phyloP scores from a whole-genome alignment of 768 basidiomycete species.

The Naganishia randhawae region DNA sequence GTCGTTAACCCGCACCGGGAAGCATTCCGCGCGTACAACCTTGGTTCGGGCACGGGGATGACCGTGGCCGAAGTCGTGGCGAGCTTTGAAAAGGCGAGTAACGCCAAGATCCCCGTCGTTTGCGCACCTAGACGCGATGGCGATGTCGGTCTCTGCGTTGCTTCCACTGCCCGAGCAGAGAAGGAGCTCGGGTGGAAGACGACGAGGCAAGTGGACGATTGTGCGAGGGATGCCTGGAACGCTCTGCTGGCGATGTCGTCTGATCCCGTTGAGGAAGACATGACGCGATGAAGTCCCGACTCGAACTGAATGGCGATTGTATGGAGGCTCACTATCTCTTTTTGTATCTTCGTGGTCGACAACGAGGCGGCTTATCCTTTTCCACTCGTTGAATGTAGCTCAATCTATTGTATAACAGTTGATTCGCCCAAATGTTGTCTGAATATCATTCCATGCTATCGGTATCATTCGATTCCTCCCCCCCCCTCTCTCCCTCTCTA shows the following conservation, averaged over 20 bases:
- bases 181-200: background rate
- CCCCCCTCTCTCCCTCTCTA: no score
- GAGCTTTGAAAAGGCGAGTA: background rate
- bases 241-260: no score
- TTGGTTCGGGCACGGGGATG: slow-evolving; percentile 74
- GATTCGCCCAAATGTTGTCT: no score
- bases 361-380: background rate
- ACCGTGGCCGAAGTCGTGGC: background rate
- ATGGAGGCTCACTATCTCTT: background rate
- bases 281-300: background rate
- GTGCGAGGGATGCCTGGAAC: background rate
- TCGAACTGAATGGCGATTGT: background rate
- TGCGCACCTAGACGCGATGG: background rate
- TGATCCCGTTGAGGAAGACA: no score
- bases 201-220: background rate
- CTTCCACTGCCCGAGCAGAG: background rate
- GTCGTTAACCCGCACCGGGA: slow-evolving; percentile 27
- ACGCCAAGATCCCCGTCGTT: background rate
- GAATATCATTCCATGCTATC: no score
- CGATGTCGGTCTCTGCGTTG: background rate
- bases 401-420: no score
- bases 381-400: no score
- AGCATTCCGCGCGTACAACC: slow-evolving; percentile 86
- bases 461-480: no score
- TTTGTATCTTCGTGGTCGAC: background rate